A percentile compares a stretch with the other conserved stretches of the same genome.
These are phyloP conservation scores for Clarireedia sp. DNA, from an alignment of 2,329 filamentous ascomycete genomes.

Conservation along the genomic window DNA sequence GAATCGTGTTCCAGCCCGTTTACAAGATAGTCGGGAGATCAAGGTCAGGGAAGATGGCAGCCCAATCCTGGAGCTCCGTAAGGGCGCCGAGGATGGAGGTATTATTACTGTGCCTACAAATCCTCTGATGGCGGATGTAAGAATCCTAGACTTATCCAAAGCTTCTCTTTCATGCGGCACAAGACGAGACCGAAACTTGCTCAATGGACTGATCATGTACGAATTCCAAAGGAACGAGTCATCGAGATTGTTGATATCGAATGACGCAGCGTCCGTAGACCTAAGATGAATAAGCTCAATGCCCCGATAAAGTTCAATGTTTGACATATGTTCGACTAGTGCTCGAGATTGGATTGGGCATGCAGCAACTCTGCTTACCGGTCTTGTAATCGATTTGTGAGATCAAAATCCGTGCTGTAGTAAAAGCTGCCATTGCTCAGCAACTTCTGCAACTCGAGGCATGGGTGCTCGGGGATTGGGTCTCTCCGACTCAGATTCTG, in stretches of 20 bases:
- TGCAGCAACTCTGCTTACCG: slow-evolving; percentile 42
- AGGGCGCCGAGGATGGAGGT: slow-evolving; percentile 65
- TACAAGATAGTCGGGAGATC: slow-evolving; percentile 85
- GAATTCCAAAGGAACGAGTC: slow-evolving; percentile 95
- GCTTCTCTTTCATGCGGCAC: slow-evolving; percentile 65
- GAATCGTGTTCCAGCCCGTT: slow-evolving; percentile 87
- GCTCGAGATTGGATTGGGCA: not conserved
- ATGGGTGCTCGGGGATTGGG: slow-evolving; percentile 73
- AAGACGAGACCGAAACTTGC: slow-evolving; percentile 79
- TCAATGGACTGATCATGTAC: slow-evolving; percentile 91
- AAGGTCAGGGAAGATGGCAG: slow-evolving; percentile 79
- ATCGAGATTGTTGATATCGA: slow-evolving; percentile 89
- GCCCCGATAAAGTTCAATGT: not conserved
- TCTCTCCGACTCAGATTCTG: slow-evolving; percentile 58
- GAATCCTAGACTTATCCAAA: slow-evolving; percentile 77
- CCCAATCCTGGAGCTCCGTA: slow-evolving; percentile 57
- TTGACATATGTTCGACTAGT: not conserved
- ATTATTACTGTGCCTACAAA: slow-evolving; percentile 85
- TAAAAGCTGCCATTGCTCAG: slow-evolving; percentile 93
- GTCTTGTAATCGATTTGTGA: slow-evolving; percentile 88
- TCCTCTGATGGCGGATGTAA: slow-evolving; percentile 89
- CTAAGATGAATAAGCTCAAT: slow-evolving; percentile 34
- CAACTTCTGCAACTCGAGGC: slow-evolving; percentile 82
- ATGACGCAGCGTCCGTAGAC: slow-evolving; percentile 65
- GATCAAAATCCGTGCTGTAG: slow-evolving; percentile 96